Conservation (phyloP, 176 grass and related monocot species). For the Tillandsia leiboldiana region DNA sequence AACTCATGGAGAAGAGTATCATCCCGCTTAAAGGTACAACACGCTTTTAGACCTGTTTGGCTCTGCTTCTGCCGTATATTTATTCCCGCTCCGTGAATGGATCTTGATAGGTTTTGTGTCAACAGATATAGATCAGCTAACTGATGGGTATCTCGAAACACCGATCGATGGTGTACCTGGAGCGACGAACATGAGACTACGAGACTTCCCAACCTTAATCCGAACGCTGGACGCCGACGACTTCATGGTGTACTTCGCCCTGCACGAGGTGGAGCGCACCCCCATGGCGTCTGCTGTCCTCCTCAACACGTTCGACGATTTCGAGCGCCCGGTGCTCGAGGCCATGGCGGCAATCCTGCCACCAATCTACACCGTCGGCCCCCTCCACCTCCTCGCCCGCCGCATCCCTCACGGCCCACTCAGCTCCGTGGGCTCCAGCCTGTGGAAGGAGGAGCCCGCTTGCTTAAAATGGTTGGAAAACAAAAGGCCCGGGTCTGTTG, state of each 20-base stretch:
- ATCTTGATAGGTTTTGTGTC: neutral
- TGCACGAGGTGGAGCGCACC: neutral
- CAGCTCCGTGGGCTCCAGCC: neutral
- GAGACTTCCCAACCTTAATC: slow-evolving; percentile 12
- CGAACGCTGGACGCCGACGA: neutral
- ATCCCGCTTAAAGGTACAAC: neutral
- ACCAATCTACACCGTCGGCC: slow-evolving; percentile 10
- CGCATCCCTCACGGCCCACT: neutral
- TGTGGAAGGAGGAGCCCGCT: slow-evolving; percentile 1
- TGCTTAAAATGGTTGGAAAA: neutral
- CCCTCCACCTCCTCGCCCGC: neutral
- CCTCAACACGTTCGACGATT: slow-evolving; percentile 12
- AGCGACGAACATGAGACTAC: slow-evolving; percentile 3
- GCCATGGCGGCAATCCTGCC: slow-evolving; percentile 5
- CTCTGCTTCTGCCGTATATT: neutral
- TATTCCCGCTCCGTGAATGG: neutral
- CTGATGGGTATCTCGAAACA: slow-evolving; percentile 9
- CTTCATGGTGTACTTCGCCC: neutral
- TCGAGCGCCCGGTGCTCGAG: neutral
- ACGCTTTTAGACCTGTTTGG: no score
- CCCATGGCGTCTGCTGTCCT: slow-evolving; percentile 4
- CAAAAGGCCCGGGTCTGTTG: neutral
- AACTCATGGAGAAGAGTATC: no score
- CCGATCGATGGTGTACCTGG: neutral
- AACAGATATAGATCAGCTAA: slow-evolving; percentile 3